Evolutionary conservation across 2,329 filamentous ascomycete genomes (phyloP).

Genomic region (Thielaviopsis punctulata): DNA sequence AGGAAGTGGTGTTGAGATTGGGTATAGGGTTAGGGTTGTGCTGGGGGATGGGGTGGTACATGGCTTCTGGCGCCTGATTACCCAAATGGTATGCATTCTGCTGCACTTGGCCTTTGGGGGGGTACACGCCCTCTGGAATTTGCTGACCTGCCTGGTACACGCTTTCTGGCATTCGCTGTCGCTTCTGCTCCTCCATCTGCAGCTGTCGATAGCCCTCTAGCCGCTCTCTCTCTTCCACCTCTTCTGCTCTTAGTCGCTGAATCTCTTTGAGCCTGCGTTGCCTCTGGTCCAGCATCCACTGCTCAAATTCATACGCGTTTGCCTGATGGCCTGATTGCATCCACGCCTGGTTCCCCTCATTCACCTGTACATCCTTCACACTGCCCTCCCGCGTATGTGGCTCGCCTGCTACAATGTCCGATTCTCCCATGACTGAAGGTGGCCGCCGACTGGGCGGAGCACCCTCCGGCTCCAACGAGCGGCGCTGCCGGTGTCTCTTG

Average conservation of each 20-base stretch:
- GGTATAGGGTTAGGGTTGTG: too few relatives aligned
- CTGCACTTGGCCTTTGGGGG: too few relatives aligned
- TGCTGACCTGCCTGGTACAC: background rate
- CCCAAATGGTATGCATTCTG: too few relatives aligned
- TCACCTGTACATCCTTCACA: background rate
- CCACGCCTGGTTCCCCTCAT: background rate
- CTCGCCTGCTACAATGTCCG: background rate
- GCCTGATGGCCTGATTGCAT: background rate
- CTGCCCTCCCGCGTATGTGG: background rate
- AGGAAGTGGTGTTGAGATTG: too few relatives aligned
- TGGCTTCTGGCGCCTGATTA: too few relatives aligned
- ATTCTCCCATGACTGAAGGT: too few relatives aligned
- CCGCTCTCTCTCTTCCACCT: background rate
- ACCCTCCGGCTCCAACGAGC: too few relatives aligned
- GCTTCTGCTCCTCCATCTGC: background rate
- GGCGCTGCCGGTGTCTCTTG: too few relatives aligned
- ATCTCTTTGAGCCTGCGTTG: background rate
- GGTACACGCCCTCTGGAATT: too few relatives aligned
- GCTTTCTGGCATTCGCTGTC: too few relatives aligned
- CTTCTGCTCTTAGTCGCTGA: background rate
- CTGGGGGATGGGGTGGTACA: too few relatives aligned
- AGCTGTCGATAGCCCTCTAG: background rate
- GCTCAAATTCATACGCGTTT: background rate
- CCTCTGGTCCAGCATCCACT: background rate
- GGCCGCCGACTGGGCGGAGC: too few relatives aligned